Base-by-base conservation (phyloP, 306 rosid species). In the Myrica gale region DNA sequence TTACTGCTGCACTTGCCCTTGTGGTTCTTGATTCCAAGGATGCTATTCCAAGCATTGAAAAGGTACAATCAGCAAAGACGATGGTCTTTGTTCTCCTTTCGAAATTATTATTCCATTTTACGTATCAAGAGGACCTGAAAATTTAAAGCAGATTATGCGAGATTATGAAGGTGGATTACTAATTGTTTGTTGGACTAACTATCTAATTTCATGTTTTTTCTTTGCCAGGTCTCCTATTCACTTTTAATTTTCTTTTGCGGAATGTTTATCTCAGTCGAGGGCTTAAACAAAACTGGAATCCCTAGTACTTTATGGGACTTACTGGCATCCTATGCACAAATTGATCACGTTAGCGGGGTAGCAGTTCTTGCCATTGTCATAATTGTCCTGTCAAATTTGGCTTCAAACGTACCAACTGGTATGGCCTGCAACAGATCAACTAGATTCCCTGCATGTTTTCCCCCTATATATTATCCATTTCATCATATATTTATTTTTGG, bases 391-490 rank as follows among this genome's bases (percentile, higher is more conserved):
- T 96, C 98, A 81, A 96, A 96, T 66, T 68, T 96, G 86, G 99
- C 97, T 44, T 92, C 98, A 69, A 96, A 96, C 74, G 98, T 92
- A 37, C 97, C 99, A 69, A 96, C 97, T 10, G 98, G 99, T 95
- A 85, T 66, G 78, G 37, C 37, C 37, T 32, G 3, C 37, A 32
- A 32, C 37, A 32, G 37, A 32, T 32, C 71, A 26, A 6, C 60
- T 69, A 8, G 51, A 51, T 13, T 20, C 76, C 32, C 32, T 70
- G 57, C 32, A 37, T n/a, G n/a, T n/a, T n/a, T 5, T 15, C 32
- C 37, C 37, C 37, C 3, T 32, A 32, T 60, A 7, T 58, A 53
- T 10, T 41, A 11, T 41, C 20, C 16, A 46, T 32, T 17, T 56
- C 45, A 53, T 17, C 19, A 16, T 62, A 7, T 20, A 44, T 44